Conservation (phyloP, 306 rosid genomes). For the Echinosophora koreensis region DNA sequence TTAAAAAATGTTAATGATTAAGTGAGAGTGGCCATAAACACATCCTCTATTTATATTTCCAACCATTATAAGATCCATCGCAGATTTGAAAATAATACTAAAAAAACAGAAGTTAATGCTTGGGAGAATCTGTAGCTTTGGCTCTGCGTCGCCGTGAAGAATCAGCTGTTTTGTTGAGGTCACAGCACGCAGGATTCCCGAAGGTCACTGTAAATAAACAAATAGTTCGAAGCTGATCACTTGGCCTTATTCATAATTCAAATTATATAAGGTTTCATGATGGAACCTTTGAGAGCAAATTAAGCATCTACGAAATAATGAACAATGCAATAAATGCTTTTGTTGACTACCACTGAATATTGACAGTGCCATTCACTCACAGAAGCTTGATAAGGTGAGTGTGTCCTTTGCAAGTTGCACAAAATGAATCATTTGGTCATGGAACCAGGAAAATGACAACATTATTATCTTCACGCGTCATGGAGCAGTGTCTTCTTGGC, state of each 20-base stretch:
- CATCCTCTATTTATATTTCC: background rate
- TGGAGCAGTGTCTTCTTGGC: conserved; percentile 12
- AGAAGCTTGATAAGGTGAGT: conserved; percentile 33
- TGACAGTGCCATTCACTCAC: conserved; percentile 34
- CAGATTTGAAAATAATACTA: conserved; percentile 24
- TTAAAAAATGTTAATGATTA: too few relatives aligned
- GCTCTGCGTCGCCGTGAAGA: conserved; percentile 56
- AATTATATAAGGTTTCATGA: background rate
- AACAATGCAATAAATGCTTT: conserved; percentile 40
- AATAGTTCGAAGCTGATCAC: conserved; percentile 4
- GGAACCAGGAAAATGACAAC: conserved; percentile 20
- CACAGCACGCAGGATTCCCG: conserved; percentile 34
- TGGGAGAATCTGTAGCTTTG: conserved; percentile 37
- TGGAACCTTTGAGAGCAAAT: conserved; percentile 36
- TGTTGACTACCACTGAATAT: conserved; percentile 44
- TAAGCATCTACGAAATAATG: conserved; percentile 24
- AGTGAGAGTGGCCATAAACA: background rate
- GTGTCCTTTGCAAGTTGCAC: conserved; percentile 21
- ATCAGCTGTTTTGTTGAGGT: conserved; percentile 42
- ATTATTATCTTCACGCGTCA: conserved; percentile 29
- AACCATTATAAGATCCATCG: background rate
- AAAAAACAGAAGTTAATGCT: conserved; percentile 17
- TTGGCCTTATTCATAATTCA: background rate
- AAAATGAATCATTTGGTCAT: conserved; percentile 41
- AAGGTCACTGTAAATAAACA: conserved; percentile 33